Percentiles rank a stretch among this genome's conserved stretches.
Evolutionary conservation across 73 alveolate species (phyloP).

Genomic region (Tetrahymena malaccensis): DNA sequence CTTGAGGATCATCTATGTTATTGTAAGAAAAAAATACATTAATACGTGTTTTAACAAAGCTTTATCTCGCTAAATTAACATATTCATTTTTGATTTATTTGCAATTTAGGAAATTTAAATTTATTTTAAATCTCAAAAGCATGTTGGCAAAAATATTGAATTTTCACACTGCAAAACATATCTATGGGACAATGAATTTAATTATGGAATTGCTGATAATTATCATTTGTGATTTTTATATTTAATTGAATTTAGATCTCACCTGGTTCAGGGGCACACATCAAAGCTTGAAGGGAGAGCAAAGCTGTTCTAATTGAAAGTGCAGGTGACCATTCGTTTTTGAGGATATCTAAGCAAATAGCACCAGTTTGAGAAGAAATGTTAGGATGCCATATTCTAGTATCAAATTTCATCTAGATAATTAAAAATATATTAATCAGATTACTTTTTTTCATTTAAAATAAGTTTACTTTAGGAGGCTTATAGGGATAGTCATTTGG

Average conservation of each 20-base stretch:
- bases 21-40: background rate
- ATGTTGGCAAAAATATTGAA: background rate
- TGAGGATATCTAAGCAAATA: constrained; percentile 84
- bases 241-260: background rate
- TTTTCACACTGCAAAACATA: no score
- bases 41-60: background rate
- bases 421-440: background rate
- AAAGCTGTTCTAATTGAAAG: constrained; percentile 91
- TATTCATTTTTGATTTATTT: background rate
- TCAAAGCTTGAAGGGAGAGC: constrained; percentile 79
- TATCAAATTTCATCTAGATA: constrained; percentile 72
- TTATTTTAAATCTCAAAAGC: background rate
- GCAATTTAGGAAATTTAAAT: background rate
- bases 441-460: background rate
- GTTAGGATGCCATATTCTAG: constrained; percentile 58
- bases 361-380: constrained; percentile 95
- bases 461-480: constrained; percentile 67
- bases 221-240: background rate
- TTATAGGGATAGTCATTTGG: constrained; percentile 93
- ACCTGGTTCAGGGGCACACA: constrained; percentile 87
- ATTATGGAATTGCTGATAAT: background rate
- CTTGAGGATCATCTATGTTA: constrained; percentile 83
- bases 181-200: no score
- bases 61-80: background rate
- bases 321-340: constrained; percentile 95